Conservation (phyloP, 176 grass and related monocot species). For the Zea luxurians region DNA sequence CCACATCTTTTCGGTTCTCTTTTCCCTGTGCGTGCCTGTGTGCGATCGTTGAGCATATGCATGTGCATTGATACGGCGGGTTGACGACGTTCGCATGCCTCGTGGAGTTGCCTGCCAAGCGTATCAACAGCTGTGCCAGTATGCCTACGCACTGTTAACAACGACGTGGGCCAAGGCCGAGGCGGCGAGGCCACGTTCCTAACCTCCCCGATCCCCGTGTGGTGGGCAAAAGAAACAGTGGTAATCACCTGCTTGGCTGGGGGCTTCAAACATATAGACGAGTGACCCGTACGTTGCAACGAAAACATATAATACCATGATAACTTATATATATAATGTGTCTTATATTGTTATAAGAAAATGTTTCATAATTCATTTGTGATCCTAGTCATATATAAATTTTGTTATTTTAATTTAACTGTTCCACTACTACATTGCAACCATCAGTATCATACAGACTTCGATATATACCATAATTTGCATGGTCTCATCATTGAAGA, state of each 20-base stretch:
- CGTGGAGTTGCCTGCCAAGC: slow-evolving; percentile 16
- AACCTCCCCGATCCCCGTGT: neutral
- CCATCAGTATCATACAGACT: too few relatives aligned
- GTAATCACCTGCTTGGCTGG: neutral
- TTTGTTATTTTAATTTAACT: too few relatives aligned
- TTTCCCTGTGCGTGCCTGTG: neutral
- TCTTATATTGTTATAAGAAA: too few relatives aligned
- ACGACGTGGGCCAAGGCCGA: neutral
- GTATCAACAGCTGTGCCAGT: slow-evolving; percentile 35
- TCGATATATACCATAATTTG: too few relatives aligned
- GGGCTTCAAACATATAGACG: too few relatives aligned
- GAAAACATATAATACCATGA: too few relatives aligned
- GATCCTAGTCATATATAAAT: too few relatives aligned
- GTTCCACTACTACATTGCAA: too few relatives aligned
- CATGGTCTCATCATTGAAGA: too few relatives aligned
- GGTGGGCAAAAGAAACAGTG: neutral
- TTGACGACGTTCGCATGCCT: neutral
- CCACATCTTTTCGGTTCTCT: neutral
- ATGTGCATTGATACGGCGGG: slow-evolving; percentile 40
- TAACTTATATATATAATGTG: too few relatives aligned
- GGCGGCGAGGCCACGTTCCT: neutral
- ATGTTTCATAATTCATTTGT: too few relatives aligned
- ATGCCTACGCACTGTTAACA: slow-evolving; percentile 16
- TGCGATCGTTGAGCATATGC: neutral
- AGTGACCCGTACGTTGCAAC: too few relatives aligned